These are phyloP conservation scores for Alternaria brassicicola DNA, from an alignment of 2,329 filamentous ascomycete species.

Conservation along the genomic window DNA sequence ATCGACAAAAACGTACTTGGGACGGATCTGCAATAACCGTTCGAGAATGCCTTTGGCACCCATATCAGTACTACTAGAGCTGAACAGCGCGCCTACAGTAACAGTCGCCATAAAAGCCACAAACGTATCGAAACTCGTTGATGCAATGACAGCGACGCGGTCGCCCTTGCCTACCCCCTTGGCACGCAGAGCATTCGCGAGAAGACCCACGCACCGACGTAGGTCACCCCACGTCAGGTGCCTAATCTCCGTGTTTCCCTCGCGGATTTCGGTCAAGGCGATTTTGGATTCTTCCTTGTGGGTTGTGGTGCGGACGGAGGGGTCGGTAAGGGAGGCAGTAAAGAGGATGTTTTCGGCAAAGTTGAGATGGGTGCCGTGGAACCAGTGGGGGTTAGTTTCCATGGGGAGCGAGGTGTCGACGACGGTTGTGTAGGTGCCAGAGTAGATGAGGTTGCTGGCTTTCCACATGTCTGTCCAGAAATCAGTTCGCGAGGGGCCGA, in stretches of 20 bases:
- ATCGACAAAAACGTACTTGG: constrained; percentile 83
- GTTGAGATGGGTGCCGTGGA: constrained; percentile 74
- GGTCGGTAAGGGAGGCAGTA: constrained; percentile 53
- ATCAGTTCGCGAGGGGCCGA: constrained; percentile 59
- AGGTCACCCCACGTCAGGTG: constrained; percentile 72
- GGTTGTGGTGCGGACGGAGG: constrained; percentile 56
- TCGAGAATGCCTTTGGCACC: constrained; percentile 79
- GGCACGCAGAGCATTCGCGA: constrained; percentile 70
- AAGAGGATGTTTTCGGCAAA: constrained; percentile 83
- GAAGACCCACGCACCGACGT: constrained; percentile 61
- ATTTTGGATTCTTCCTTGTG: constrained; percentile 74
- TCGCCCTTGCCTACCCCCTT: constrained; percentile 74
- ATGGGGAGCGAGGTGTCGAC: constrained; percentile 75
- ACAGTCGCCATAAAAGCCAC: constrained; percentile 72
- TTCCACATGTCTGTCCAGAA: constrained; percentile 47
- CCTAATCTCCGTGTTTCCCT: constrained; percentile 62
- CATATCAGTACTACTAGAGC: constrained; percentile 81
- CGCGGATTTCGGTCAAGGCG: constrained; percentile 74
- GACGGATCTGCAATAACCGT: constrained; percentile 74
- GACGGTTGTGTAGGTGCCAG: constrained; percentile 46
- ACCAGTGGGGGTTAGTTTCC: constrained; percentile 76
- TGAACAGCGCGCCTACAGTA: constrained; percentile 76
- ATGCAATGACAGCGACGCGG: constrained; percentile 74
- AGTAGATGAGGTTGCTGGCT: constrained; percentile 36
- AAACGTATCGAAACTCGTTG: constrained; percentile 76